These are phyloP conservation scores for Oryza officinalis DNA, from an alignment of 176 grass and related monocot species.

Conservation along the genomic window DNA sequence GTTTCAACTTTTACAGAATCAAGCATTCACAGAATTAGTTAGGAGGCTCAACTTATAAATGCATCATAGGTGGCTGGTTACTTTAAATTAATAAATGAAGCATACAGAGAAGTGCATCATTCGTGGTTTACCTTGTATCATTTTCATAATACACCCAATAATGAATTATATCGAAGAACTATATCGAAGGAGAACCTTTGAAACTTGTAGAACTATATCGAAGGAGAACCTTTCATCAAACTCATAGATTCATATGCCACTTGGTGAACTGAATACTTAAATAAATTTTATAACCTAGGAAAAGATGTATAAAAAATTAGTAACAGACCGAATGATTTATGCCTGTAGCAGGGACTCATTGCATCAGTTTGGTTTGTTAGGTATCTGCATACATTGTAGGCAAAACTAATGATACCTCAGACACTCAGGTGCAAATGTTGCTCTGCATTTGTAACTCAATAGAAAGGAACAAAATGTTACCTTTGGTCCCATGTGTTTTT, in stretches of 20 bases:
- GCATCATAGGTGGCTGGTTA: neutral
- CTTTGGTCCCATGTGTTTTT: neutral
- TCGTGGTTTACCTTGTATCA: neutral
- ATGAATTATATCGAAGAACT: neutral
- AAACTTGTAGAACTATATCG: conserved; percentile 5
- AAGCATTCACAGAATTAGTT: neutral
- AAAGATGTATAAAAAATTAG: neutral
- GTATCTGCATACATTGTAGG: neutral
- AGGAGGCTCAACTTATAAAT: neutral
- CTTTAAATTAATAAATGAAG: conserved; percentile 23
- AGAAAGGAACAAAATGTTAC: neutral
- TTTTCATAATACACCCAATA: neutral
- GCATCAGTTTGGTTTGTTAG: neutral
- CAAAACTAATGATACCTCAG: conserved; percentile 3
- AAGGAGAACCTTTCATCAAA: conserved; percentile 1
- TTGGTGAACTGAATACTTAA: conserved; percentile 19
- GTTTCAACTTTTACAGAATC: conserved; percentile 3
- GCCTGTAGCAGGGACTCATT: neutral
- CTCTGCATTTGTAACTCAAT: conserved; percentile 4
- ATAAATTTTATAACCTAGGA: neutral
- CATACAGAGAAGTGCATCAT: neutral
- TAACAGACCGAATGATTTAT: neutral
- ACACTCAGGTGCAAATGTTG: conserved; percentile 11
- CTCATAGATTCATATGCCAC: neutral
- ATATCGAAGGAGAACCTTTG: neutral